Evolutionary conservation across 2,329 filamentous ascomycete species (phyloP), one percentile per base, ranked within the genome.

Genomic region (Cercospora sp.): DNA sequence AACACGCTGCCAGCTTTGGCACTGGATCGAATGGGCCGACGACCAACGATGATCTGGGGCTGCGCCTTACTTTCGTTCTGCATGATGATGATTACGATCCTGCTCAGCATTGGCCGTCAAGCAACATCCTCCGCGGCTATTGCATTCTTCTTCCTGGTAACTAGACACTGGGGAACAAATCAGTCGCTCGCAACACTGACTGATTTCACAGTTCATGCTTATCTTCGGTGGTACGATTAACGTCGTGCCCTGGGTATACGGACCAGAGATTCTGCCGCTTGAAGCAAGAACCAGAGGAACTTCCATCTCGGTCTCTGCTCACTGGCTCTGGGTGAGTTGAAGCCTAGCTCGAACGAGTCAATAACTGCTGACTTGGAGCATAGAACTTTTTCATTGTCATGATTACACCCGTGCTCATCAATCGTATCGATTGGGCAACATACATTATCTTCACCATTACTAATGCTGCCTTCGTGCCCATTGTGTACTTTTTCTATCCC

Each of bases 201-300:
- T 18, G 26, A 30, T 5, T 16, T 59, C 26, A 33, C 42, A 69
- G 60, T 69, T 68, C 31, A 69, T 70, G 67, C 57, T 72, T 40
- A 71, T 75, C 30, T 75, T 75, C 23, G 73, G 72, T 31, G 70
- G 66, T 5, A 72, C 71, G 0, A 68, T 74, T 53, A 73, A 73
- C 12, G 73, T 72, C 18, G 69, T 73, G 3, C 72, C 72, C 6
- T 74, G 73, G 73, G 70, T 69, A 26, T 71, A 69, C 62, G 82
- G 82, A 3, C 82, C 83, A 1, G 83, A 85, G 69, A 82, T 85
- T 51, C 74, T 84, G 2, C 83, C 83, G 2, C 78, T 84, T 3
- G 81, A 84, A 67, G 82, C 82, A 6, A 77, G 83, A 30, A 79
- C 82, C 3, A 81, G 83, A 67, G 82, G 82, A 45, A 83, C 79